These are phyloP conservation scores for Pyropia yezoensis DNA, from an alignment of 23 red algal species.

Conservation along the genomic window DNA sequence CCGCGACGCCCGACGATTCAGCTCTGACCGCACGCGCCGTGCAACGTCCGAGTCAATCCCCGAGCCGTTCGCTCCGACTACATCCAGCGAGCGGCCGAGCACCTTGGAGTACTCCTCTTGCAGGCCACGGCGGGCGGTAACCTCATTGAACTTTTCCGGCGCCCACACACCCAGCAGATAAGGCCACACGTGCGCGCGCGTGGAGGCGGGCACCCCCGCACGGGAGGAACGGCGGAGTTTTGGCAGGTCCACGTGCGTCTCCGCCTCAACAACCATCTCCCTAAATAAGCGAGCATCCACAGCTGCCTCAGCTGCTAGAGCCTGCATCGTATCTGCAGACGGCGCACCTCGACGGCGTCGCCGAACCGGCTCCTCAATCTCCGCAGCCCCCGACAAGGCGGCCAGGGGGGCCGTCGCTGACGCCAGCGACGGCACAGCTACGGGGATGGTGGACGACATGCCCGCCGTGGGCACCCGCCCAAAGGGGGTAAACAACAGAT, in stretches of 20 bases:
- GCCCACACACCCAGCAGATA: conserved; percentile 63
- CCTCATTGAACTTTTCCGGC: conserved; percentile 41
- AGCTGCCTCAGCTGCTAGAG: too few species aligned
- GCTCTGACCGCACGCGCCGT: conserved; percentile 3
- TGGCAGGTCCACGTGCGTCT: conserved; percentile 68
- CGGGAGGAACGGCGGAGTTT: conserved; percentile 62
- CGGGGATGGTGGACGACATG: too few species aligned
- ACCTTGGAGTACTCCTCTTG: conserved; percentile 7
- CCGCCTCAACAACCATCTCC: conserved; percentile 36
- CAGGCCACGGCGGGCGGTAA: conserved; percentile 24
- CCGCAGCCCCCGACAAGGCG: too few species aligned
- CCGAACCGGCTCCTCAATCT: too few species aligned
- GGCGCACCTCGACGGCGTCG: too few species aligned
- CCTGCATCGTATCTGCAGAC: too few species aligned
- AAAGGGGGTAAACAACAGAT: too few species aligned
- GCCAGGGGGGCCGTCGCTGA: too few species aligned
- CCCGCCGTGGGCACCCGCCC: too few species aligned
- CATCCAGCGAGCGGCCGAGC: conserved; percentile 10
- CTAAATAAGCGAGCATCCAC: not conserved
- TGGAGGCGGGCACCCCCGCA: conserved; percentile 35
- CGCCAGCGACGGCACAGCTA: too few species aligned
- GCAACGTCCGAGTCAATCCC: conserved; percentile 12
- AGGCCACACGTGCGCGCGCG: conserved; percentile 69
- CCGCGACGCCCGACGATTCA: conserved; percentile 14
- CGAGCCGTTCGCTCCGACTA: conserved; percentile 15